A percentile compares a stretch with the other conserved stretches of the same genome.
phyloP scores from a whole-genome alignment of 352 stramenopile genomes.

The Phytophthora parvispora region DNA sequence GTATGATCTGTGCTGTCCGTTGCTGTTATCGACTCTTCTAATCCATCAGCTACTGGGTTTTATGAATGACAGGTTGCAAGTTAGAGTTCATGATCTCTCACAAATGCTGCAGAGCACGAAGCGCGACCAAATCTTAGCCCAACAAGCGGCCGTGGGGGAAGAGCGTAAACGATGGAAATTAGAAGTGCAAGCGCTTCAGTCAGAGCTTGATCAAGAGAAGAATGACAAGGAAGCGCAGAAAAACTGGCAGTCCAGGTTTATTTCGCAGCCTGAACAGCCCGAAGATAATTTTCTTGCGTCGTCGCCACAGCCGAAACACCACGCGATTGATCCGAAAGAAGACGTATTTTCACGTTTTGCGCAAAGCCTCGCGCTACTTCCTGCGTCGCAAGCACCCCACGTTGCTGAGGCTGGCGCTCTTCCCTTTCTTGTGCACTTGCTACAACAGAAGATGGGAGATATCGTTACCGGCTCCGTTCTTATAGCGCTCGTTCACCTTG shows the following conservation, averaged over 20 bases:
- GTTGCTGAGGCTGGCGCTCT: conserved; percentile 65
- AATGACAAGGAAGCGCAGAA: conserved; percentile 81
- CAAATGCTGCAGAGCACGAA: conserved; percentile 70
- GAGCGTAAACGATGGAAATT: conserved; percentile 59
- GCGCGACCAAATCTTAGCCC: conserved; percentile 61
- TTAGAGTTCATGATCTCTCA: conserved; percentile 62
- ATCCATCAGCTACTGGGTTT: neutral
- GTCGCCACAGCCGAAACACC: conserved; percentile 6
- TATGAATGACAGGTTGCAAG: conserved; percentile 51
- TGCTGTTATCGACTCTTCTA: neutral
- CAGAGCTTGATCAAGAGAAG: conserved; percentile 64
- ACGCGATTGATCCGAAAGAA: conserved; percentile 43
- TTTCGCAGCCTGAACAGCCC: neutral
- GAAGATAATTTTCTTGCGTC: conserved; percentile 3
- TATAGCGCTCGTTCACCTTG: conserved; percentile 73
- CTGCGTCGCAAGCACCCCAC: conserved; percentile 47
- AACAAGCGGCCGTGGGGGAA: conserved; percentile 58
- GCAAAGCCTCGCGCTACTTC: conserved; percentile 75
- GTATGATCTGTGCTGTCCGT: conserved; percentile 41
- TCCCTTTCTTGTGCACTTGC: conserved; percentile 70
- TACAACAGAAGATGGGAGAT: conserved; percentile 65
- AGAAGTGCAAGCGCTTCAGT: conserved; percentile 48
- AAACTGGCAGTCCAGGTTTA: conserved; percentile 65
- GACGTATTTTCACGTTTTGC: conserved; percentile 79
- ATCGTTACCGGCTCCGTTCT: conserved; percentile 73